Base-by-base conservation (phyloP, 306 rosid species). In the Prunus persica region DNA sequence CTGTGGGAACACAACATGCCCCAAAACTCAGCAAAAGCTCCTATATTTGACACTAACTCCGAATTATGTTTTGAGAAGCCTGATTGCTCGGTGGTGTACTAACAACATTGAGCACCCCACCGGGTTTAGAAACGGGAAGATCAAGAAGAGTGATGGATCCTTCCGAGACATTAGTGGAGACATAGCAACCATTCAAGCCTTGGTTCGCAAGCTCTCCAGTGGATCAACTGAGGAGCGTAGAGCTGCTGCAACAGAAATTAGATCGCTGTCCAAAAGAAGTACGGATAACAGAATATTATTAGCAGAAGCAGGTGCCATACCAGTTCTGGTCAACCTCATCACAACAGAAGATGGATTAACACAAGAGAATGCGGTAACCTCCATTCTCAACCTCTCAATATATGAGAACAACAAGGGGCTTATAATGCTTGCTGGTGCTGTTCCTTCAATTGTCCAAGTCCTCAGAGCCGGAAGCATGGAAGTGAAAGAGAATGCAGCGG, bases 21-120 rank as follows among this genome's bases (percentile, higher is more conserved):
- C 99, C 3, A 95, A 95, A 89, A 95, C 99, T 61, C 99, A 91
- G 89, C 97, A 88, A 85, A 95, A 92, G 88, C 97, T 95, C 30
- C 88, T 92, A 75, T 81, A 92, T 80, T 80, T 86, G 86, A 88
- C 90, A 34, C 93, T 95, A 19, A 95, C 97, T 49, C 93, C 99
- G 55, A 95, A 95, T 82, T 90, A 92, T 84, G 99, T 89, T 57
- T 70, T 95, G 82, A 86, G 99, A 83, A 95, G 97, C 84, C 91
- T 95, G 55, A 90, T 95, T 74, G 65, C 86, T 67, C 99, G 91
- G 83, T 95, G 97, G 97, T 95, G 99, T 83, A 60, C 68, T 34
- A 82, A 86, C 75, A 88, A 92, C 55, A 81, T 95, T 30, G 97
- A 91, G 84, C 99, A 89, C 86, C 97, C 97, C 50, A 84, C 91